Evolutionary conservation across 805 yeast genomes (phyloP).

Genomic region (Wickerhamiella azyma): DNA sequence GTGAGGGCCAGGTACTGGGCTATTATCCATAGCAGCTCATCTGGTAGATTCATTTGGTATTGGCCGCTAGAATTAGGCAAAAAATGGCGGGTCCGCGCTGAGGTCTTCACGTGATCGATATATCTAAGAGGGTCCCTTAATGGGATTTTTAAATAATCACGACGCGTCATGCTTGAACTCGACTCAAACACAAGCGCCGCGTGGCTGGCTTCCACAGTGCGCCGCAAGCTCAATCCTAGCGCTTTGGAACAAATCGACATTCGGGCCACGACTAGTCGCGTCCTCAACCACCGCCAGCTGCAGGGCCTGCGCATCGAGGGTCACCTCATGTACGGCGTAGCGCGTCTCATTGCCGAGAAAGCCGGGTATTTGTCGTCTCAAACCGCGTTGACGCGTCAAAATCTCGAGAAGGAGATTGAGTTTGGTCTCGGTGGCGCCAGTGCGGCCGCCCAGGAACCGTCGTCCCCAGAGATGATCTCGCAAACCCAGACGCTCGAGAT

Average conservation of each 20-base stretch:
- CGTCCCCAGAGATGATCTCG: neutral
- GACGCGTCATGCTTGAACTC: neutral
- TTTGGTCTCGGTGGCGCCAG: too few relatives aligned
- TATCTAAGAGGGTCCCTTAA: too few relatives aligned
- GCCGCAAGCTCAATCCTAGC: slow-evolving; percentile 2
- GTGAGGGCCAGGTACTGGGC: neutral
- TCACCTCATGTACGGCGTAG: slow-evolving; percentile 7
- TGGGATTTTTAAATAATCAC: neutral
- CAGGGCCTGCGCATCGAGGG: slow-evolving; percentile 7
- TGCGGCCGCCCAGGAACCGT: neutral
- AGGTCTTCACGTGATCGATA: neutral
- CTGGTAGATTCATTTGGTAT: neutral
- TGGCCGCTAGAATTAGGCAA: too few relatives aligned
- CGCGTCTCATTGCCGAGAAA: slow-evolving; percentile 1
- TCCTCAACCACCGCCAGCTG: neutral
- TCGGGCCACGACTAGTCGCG: slow-evolving; percentile 5
- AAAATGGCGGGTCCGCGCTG: too few relatives aligned
- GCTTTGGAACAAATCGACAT: slow-evolving; percentile 1
- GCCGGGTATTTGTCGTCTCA: neutral
- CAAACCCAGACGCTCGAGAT: slow-evolving; percentile 3
- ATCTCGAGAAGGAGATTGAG: slow-evolving; percentile 2
- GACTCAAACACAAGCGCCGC: slow-evolving; percentile 2
- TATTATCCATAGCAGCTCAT: neutral
- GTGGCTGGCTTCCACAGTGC: slow-evolving; percentile 6
- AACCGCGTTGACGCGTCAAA: neutral